Evolutionary conservation across 2,329 filamentous ascomycete species (phyloP).

Genomic region (Magnaporthiopsis poae): DNA sequence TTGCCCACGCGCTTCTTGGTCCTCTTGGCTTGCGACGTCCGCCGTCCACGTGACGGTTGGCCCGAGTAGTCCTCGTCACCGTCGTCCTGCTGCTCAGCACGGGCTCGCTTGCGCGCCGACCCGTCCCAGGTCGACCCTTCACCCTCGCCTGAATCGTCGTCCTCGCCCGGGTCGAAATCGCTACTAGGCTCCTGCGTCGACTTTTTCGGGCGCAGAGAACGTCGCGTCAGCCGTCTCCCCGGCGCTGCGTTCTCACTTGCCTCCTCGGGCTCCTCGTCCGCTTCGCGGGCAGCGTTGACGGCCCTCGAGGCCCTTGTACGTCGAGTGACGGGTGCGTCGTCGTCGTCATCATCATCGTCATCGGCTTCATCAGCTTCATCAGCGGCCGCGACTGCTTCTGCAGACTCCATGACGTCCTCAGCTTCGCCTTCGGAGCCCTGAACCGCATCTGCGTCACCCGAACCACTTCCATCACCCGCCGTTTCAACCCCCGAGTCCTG

Average conservation of each 20-base stretch:
- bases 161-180: slow-evolving; percentile 46
- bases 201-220: slow-evolving; percentile 35
- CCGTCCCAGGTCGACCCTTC: slow-evolving; percentile 30
- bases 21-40: slow-evolving; percentile 18
- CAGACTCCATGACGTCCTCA: slow-evolving; percentile 13
- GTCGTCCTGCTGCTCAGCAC: slow-evolving; percentile 27
- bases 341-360: slow-evolving; percentile 23
- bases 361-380: slow-evolving; percentile 6
- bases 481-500: background rate
- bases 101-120: slow-evolving; percentile 19
- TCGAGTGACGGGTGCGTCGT: slow-evolving; percentile 35
- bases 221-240: slow-evolving; percentile 39
- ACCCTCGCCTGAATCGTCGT: slow-evolving; percentile 47
- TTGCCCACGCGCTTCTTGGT: slow-evolving; percentile 16
- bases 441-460: background rate
- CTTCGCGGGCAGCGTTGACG: slow-evolving; percentile 16
- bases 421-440: slow-evolving; percentile 18
- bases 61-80: slow-evolving; percentile 39
- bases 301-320: slow-evolving; percentile 23
- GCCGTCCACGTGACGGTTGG: slow-evolving; percentile 40
- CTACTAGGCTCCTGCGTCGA: slow-evolving; percentile 45
- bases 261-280: slow-evolving; percentile 23
- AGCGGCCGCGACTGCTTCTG: background rate
- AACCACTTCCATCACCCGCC: background rate
- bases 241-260: slow-evolving; percentile 16